These are phyloP conservation scores for Spathaspora sp. DNA, from an alignment of 1,139 yeast species.

Conservation along the genomic window DNA sequence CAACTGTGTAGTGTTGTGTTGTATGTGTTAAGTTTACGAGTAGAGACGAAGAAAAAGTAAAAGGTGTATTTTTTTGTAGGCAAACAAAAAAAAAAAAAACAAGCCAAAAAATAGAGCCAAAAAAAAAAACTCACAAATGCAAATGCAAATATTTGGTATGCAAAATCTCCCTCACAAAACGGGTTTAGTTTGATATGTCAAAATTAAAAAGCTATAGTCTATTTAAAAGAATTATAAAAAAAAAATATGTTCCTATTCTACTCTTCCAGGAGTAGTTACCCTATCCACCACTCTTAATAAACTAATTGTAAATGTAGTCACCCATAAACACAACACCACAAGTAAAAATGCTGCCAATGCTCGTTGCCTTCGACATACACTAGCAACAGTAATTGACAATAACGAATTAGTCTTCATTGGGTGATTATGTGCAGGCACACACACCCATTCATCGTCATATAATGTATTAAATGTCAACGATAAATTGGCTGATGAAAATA, in stretches of 20 bases:
- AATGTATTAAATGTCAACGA: constrained; percentile 84
- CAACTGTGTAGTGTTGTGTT: too few relatives aligned
- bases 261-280: constrained; percentile 13
- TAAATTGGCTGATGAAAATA: constrained; percentile 89
- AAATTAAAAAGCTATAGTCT: background rate
- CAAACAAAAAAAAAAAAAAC: background rate
- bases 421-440: constrained; percentile 29
- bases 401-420: constrained; percentile 17
- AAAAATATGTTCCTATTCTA: background rate
- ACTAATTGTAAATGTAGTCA: constrained; percentile 79
- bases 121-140: background rate
- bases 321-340: constrained; percentile 77
- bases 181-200: background rate
- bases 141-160: background rate
- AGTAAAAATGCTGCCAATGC: constrained; percentile 79
- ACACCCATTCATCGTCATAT: constrained; percentile 82
- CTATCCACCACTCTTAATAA: constrained; percentile 77
- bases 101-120: too few relatives aligned
- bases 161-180: background rate
- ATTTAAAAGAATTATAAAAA: background rate
- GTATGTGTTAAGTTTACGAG: too few relatives aligned
- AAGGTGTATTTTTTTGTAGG: too few relatives aligned
- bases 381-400: constrained; percentile 31
- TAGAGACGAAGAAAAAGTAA: background rate
- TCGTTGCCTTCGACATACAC: constrained; percentile 76